Evolutionary conservation across 1,139 yeast species (phyloP), one percentile per base, ranked within the genome.

Genomic region (Scheffersomyces lignicola): DNA sequence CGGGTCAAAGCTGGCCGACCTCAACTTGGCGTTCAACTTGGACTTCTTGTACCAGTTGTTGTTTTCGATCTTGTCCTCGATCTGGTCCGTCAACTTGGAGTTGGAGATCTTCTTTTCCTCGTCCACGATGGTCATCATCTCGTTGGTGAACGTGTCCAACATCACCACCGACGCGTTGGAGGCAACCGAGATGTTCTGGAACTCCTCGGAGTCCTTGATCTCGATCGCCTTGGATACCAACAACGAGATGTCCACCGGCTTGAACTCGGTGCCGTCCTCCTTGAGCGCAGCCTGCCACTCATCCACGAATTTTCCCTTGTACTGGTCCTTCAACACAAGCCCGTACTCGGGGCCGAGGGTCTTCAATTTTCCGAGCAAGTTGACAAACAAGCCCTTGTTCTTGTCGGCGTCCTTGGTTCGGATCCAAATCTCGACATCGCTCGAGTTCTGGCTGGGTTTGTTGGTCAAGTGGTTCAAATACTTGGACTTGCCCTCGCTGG

Each of bases 401-500:
- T 85, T 87, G 18, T 80, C 92, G 3, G 74, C 76, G 50, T 89
- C 96, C 56, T 90, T 90, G 32, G 80, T 81, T 55, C 97, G 76
- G 24, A 83, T 71, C 81, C 94, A 78, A 32, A 92, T 65, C 43
- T 78, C 81, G 32, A 88, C 76, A 12, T 67, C 66, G 38, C 69
- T 60, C 24, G 69, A 56, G 41, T 61, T 64, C 28, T 62, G 52
- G 3, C 69, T 57, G 16, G 72, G 56, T 53, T 62, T 41, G 54
- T 52, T 44, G 9, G 70, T 63, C 49, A 87, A 66, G 3, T 75
- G 73, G 33, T 70, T 73, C 50, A 90, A 65, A 61, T 89, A 84
- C 56, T 83, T 86, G 34, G 95, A 89, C 52, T 90, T 90, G n/a
- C 89, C 88, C 35, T 81, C 83, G 24, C 94, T 82, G 0, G 97